Base-by-base conservation (phyloP, 352 stramenopile species). In the Phytophthora vignae region DNA sequence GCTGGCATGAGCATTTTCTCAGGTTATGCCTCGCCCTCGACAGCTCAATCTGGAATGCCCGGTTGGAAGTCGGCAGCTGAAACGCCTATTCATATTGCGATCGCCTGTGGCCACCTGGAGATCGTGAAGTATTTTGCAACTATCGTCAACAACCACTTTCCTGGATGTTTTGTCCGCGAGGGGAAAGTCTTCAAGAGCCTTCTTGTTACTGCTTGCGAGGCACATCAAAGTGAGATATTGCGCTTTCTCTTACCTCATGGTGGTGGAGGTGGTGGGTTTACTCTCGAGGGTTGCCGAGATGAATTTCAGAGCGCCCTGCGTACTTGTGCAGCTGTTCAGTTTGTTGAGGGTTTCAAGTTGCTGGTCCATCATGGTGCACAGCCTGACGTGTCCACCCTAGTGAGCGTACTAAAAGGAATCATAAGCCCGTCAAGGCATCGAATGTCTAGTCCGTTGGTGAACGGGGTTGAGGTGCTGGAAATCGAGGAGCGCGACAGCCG, bases 1-100 rank as follows among this genome's bases (percentile, higher is more conserved):
- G 72, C 79, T 33, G 84, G 84, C 31, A 82, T 83, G 67, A 87
- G 57, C n/a, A 77, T 85, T 38, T 73, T 87, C 49, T 55, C 70
- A 22, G 58, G 55, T 21, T 62, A 71, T 33, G 17, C 19, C 1
- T 6, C 55, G 1, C 8, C n/a, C 11, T 9, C 27, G 17, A 49
- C 10, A 12, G 9, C 5, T 21, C 36, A 65, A 21, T 15, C n/a
- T 22, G 64, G 21, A 11, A 60, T 71, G 50, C 1, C 27, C 11
- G 59, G 38, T 7, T 55, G 36, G 33, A 73, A 65, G 48, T 52
- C 12, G 40, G 65, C 46, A 64, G 17, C 54, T 19, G 66, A 91
- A 54, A 87, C 80, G 2, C 64, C 82, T 1, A 81, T 90, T 46
- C 82, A 92, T 60, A 52, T 84, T 29, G 84, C 84, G 1, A 74